A percentile compares a stretch with the other conserved stretches of the same genome.
phyloP scores from a whole-genome alignment of 495 filamentous ascomycete species.

The Penicillium parvum region DNA sequence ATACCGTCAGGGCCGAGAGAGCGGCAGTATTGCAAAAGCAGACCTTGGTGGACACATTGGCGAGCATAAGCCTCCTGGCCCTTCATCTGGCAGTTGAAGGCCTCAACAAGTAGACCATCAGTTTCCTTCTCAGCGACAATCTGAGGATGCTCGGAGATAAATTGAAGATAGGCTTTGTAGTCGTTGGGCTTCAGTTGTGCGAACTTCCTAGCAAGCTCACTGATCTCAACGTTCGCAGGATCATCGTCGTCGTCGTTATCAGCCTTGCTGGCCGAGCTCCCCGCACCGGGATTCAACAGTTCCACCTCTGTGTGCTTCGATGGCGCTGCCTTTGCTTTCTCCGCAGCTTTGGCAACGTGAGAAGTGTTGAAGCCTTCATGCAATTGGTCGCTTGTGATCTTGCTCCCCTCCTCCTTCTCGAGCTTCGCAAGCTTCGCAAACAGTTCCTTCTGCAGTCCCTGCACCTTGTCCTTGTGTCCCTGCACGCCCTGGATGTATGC shows the following conservation, averaged over 20 bases:
- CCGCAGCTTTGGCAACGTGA: slow-evolving; percentile 61
- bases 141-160: slow-evolving; percentile 67
- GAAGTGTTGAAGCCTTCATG: slow-evolving; percentile 91
- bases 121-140: slow-evolving; percentile 85
- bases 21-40: slow-evolving; percentile 91
- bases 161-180: slow-evolving; percentile 67
- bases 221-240: slow-evolving; percentile 70
- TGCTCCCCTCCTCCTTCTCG: slow-evolving; percentile 79
- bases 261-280: slow-evolving; percentile 48
- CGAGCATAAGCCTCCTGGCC: slow-evolving; percentile 70
- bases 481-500: slow-evolving; percentile 72
- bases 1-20: slow-evolving; percentile 85
- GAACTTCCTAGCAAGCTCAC: slow-evolving; percentile 71
- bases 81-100: slow-evolving; percentile 79
- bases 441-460: slow-evolving; percentile 70
- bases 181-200: slow-evolving; percentile 70
- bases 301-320: slow-evolving; percentile 55
- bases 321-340: slow-evolving; percentile 31
- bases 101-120: slow-evolving; percentile 84
- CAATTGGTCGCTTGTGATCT: slow-evolving; percentile 90
- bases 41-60: slow-evolving; percentile 89
- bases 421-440: slow-evolving; percentile 67
- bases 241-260: slow-evolving; percentile 58
- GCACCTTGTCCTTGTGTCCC: slow-evolving; percentile 70
- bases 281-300: slow-evolving; percentile 69